A percentile compares a stretch with the other conserved stretches of the same genome.
Evolutionary conservation across 768 basidiomycete species (phyloP).

Genomic region (Boletus rubescentipes): DNA sequence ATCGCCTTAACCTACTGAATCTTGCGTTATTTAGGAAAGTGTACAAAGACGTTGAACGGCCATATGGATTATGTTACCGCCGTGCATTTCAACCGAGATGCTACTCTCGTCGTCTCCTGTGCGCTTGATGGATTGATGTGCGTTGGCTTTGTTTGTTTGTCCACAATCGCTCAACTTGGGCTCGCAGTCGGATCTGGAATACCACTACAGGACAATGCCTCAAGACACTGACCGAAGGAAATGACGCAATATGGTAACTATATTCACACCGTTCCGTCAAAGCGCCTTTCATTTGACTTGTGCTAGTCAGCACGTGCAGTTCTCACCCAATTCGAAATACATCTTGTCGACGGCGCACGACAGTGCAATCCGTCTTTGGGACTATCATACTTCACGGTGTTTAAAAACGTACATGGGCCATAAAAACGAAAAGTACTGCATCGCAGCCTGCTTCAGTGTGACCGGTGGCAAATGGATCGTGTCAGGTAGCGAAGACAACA

Average conservation of each 20-base stretch:
- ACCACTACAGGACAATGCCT: constrained; percentile 90
- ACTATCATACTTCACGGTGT: constrained; percentile 87
- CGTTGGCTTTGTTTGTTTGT: constrained; percentile 28
- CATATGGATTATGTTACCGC: constrained; percentile 95
- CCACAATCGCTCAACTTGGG: not conserved
- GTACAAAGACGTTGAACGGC: constrained; percentile 83
- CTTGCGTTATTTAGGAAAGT: constrained; percentile 54
- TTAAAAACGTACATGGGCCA: constrained; percentile 91
- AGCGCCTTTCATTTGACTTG: not conserved
- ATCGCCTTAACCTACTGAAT: no score
- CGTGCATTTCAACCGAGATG: constrained; percentile 92
- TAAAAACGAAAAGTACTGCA: constrained; percentile 78
- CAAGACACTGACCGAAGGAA: constrained; percentile 91
- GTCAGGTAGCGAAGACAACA: constrained; percentile 88
- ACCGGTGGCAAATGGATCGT: constrained; percentile 90
- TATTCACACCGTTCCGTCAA: not conserved
- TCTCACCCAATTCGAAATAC: constrained; percentile 95
- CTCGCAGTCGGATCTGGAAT: constrained; percentile 89
- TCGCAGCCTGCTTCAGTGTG: constrained; percentile 80
- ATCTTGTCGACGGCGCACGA: constrained; percentile 94
- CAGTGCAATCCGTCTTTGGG: constrained; percentile 91
- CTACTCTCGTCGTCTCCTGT: constrained; percentile 88
- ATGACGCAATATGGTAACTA: constrained; percentile 74
- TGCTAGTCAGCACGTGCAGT: constrained; percentile 81
- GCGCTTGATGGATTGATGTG: constrained; percentile 94